A percentile compares a stretch with the other conserved stretches of the same genome.
Conservation (phyloP, 495 filamentous ascomycete species). For the Hypoxylon intermedium region DNA sequence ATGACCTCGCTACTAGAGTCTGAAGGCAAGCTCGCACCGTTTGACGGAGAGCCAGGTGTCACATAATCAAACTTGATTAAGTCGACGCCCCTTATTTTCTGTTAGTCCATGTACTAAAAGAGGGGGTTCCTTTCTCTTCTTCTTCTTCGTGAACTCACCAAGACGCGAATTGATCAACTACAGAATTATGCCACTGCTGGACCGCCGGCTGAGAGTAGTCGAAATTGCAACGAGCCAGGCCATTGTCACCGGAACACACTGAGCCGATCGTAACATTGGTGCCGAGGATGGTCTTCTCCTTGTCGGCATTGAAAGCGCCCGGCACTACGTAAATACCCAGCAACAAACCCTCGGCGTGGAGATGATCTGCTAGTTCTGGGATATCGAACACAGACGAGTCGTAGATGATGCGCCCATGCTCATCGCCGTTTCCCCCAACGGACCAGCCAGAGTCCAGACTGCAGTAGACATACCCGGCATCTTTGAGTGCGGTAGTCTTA, state of each 20-base stretch:
- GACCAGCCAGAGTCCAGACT: constrained; percentile 44
- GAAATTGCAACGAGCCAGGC: constrained; percentile 37
- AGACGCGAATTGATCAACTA: constrained; percentile 37
- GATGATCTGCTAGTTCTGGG: constrained; percentile 25
- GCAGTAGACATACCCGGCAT: constrained; percentile 36
- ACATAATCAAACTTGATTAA: constrained; percentile 44
- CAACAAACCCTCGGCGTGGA: constrained; percentile 36
- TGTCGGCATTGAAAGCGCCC: constrained; percentile 35
- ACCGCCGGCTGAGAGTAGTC: constrained; percentile 37
- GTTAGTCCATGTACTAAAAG: background rate
- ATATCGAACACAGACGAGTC: constrained; percentile 36
- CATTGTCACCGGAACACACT: constrained; percentile 36
- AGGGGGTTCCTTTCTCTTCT: background rate
- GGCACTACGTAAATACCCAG: constrained; percentile 44
- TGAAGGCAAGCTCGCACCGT: constrained; percentile 31
- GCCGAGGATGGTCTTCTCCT: constrained; percentile 35
- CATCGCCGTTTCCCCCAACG: constrained; percentile 30
- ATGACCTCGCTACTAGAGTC: constrained; percentile 33
- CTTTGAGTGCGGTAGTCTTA: constrained; percentile 19
- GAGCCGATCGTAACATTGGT: constrained; percentile 40
- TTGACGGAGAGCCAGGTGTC: constrained; percentile 38
- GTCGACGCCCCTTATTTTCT: constrained; percentile 33
- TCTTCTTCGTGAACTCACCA: constrained; percentile 17
- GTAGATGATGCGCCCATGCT: constrained; percentile 40
- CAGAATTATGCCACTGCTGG: constrained; percentile 45